Evolutionary conservation across 148 eudicot species (phyloP).

Genomic region (Persicaria tinctoria): DNA sequence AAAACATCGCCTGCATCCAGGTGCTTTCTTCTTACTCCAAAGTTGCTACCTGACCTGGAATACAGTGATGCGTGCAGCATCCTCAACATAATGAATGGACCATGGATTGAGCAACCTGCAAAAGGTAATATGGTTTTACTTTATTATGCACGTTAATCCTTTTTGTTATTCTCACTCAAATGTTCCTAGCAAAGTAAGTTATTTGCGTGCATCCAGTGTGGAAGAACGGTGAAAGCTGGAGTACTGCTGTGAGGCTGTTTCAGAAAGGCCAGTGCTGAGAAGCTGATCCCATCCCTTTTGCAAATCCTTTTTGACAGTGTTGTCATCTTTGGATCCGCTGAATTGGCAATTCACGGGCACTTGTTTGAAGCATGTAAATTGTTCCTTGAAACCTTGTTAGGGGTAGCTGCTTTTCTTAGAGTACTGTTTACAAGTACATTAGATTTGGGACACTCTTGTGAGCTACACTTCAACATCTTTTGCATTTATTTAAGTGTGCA

Average conservation of each 20-base stretch:
- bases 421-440: background rate
- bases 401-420: background rate
- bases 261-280: slow-evolving; percentile 20
- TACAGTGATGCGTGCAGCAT: slow-evolving; percentile 86
- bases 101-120: slow-evolving; percentile 84
- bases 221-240: slow-evolving; percentile 77
- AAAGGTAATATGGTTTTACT: slow-evolving; percentile 35
- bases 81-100: slow-evolving; percentile 82
- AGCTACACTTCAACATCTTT: background rate
- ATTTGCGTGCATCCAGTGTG: slow-evolving; percentile 47
- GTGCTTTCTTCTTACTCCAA: slow-evolving; percentile 95
- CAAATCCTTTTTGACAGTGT: background rate
- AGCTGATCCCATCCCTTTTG: background rate
- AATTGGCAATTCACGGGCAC: background rate
- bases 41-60: slow-evolving; percentile 75
- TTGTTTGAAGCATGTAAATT: slow-evolving; percentile 4
- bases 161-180: background rate
- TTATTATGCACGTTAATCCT: background rate
- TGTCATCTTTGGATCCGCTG: background rate
- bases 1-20: slow-evolving; percentile 24
- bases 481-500: background rate
- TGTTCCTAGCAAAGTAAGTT: background rate
- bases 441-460: background rate
- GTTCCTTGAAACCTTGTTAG: background rate
- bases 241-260: slow-evolving; percentile 33